Evolutionary conservation across 2,329 filamentous ascomycete genomes (phyloP).

Genomic region (Hypoxylon sp.): DNA sequence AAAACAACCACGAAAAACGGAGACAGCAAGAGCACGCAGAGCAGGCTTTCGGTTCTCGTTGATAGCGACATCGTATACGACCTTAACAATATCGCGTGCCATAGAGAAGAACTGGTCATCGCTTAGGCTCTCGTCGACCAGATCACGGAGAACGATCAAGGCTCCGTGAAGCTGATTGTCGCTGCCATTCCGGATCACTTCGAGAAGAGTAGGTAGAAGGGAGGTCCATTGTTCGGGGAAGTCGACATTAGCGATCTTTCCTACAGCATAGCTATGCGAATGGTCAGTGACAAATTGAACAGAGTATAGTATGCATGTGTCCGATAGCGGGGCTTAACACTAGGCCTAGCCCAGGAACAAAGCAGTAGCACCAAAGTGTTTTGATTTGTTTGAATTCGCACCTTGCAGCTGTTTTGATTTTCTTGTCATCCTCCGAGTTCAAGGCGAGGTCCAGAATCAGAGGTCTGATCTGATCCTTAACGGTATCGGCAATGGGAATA

Average conservation of each 20-base stretch:
- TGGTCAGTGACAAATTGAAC: conserved; percentile 25
- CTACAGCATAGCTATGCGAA: conserved; percentile 75
- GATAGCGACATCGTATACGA: conserved; percentile 85
- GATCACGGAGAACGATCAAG: conserved; percentile 86
- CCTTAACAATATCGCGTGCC: conserved; percentile 86
- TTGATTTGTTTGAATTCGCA: conserved; percentile 60
- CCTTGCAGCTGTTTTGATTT: conserved; percentile 90
- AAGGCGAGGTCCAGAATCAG: conserved; percentile 83
- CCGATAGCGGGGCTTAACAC: neutral
- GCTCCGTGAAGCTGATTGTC: conserved; percentile 90
- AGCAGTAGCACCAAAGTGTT: neutral
- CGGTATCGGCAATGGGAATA: conserved; percentile 78
- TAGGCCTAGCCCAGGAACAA: neutral
- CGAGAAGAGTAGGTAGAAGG: conserved; percentile 84
- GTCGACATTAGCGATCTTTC: conserved; percentile 93
- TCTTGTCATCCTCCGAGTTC: conserved; percentile 81
- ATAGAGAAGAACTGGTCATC: conserved; percentile 96
- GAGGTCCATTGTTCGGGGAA: conserved; percentile 97
- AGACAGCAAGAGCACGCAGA: conserved; percentile 87
- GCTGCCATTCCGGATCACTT: conserved; percentile 80
- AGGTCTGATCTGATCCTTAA: conserved; percentile 80
- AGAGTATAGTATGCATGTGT: neutral
- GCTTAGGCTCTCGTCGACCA: conserved; percentile 93
- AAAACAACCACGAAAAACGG: conserved; percentile 91
- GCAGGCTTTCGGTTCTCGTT: conserved; percentile 81